Percentiles rank a stretch among this genome's conserved stretches.
Evolutionary conservation across 1,139 yeast genomes (phyloP).

Genomic region (Suhomyces taliae): DNA sequence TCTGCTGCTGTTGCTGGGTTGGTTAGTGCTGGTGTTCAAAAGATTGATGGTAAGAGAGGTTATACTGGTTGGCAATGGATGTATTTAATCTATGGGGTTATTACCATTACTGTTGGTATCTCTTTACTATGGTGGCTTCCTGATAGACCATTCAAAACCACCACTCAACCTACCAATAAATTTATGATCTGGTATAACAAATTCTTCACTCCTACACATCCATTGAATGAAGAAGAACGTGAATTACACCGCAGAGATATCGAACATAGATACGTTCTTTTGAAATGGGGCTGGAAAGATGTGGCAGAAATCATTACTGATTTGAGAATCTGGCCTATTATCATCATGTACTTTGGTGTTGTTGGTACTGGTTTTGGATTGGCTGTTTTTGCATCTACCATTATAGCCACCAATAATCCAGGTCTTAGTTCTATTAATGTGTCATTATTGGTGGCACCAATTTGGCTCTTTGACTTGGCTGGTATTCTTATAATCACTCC

Average conservation of each 20-base stretch:
- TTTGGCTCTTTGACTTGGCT: slow-evolving; percentile 84
- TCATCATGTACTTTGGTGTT: slow-evolving; percentile 88
- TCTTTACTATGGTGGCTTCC: slow-evolving; percentile 82
- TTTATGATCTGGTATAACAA: slow-evolving; percentile 20
- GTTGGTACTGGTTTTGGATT: slow-evolving; percentile 88
- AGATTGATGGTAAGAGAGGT: slow-evolving; percentile 71
- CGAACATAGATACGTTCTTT: slow-evolving; percentile 42
- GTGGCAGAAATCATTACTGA: slow-evolving; percentile 59
- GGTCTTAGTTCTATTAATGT: slow-evolving; percentile 63
- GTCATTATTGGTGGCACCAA: slow-evolving; percentile 80
- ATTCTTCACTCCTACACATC: slow-evolving; percentile 43
- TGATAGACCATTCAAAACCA: slow-evolving; percentile 51
- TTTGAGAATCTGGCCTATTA: slow-evolving; percentile 72
- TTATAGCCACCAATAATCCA: slow-evolving; percentile 66
- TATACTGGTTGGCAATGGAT: slow-evolving; percentile 87
- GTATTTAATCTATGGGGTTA: slow-evolving; percentile 71
- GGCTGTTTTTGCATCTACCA: slow-evolving; percentile 85
- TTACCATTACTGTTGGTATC: slow-evolving; percentile 69
- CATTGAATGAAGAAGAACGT: slow-evolving; percentile 55
- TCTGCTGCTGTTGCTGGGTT: slow-evolving; percentile 86
- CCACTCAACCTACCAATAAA: slow-evolving; percentile 17
- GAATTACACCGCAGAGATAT: slow-evolving; percentile 66
- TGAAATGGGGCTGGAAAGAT: slow-evolving; percentile 64
- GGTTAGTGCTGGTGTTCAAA: slow-evolving; percentile 84
- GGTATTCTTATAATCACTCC: slow-evolving; percentile 78